These are phyloP conservation scores for Phytophthora fragariae DNA, from an alignment of 352 stramenopile genomes.

Conservation along the genomic window DNA sequence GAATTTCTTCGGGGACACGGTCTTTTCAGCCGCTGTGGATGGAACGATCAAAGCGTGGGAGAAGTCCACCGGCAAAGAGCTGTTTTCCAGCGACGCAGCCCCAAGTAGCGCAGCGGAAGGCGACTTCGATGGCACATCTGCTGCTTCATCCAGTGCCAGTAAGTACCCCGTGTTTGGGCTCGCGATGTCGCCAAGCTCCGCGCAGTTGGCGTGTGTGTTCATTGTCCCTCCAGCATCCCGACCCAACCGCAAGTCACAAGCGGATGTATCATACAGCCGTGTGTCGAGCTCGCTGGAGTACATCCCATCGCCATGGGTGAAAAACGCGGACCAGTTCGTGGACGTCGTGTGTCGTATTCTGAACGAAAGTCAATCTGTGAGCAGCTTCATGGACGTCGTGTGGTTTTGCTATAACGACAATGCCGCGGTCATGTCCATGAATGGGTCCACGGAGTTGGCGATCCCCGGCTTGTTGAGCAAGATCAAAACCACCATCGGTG, in stretches of 20 bases:
- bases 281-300: conserved; percentile 80
- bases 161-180: conserved; percentile 82
- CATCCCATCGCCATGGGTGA: conserved; percentile 65
- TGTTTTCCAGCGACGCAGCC: conserved; percentile 32
- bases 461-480: conserved; percentile 70
- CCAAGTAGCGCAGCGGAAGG: conserved; percentile 6
- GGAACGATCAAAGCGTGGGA: conserved; percentile 74
- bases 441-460: conserved; percentile 54
- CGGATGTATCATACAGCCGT: conserved; percentile 85
- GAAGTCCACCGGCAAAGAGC: conserved; percentile 42
- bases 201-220: conserved; percentile 70
- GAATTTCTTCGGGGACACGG: conserved; percentile 70
- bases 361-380: conserved; percentile 59
- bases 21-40: conserved; percentile 72
- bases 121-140: conserved; percentile 6
- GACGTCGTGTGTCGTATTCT: conserved; percentile 61
- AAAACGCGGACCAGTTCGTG: conserved; percentile 50
- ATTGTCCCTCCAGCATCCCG: conserved; percentile 81
- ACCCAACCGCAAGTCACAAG: conserved; percentile 83
- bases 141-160: conserved; percentile 15
- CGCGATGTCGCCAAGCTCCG: conserved; percentile 73
- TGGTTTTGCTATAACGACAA: conserved; percentile 87
- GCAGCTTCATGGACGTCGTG: conserved; percentile 76
- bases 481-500: conserved; percentile 44
- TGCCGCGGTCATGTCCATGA: conserved; percentile 55